Evolutionary conservation across 1,284 basidiomycete species (phyloP), one percentile per base, ranked within the genome.

Genomic region (Apiotrichum mycotoxinovorans): DNA sequence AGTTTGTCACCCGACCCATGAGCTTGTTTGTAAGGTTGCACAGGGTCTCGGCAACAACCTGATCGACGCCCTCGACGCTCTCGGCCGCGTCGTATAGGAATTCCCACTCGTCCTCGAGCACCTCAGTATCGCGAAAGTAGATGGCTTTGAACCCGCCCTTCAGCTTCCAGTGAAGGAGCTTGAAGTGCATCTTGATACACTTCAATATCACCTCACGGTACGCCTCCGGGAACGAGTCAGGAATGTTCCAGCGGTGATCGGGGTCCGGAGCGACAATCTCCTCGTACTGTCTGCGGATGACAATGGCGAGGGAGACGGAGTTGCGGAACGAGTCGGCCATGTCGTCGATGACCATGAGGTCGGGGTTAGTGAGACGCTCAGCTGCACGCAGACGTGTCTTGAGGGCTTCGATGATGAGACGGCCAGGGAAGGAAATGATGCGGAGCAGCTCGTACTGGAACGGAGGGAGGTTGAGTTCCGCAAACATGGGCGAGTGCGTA

Each of bases 71-170:
- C 23, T 87, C 82, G 23, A 94, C 88, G 40, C 88, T 89, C 72
- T 93, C 82, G 52, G 92, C 92, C 43, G 97, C 92, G 70, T 91
- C 90, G 67, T 91, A 92, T 74, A 98, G 86, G 43, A 96, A 96
- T 42, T 88, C 86, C 91, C 94, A 97, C 68, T 98, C 94, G 23
- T 88, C 88, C 73, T 99, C 96, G 33, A 98, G 83, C 25, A 98
- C 86, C 71, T 98, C 96, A 1, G 94, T 97, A 79, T 98, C 95
- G 69, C 96, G 95, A 80, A 97, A 96, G 76, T 95, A 91, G 52
- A 94, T 89, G 25, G 88, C 88, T 72, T 90, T 92, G 56, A 85
- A 83, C n/a, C 89, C 89, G 61, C 89, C 90, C 78, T 95, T 95
- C 52, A 99, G 82, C 75, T 97, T 96, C 87, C 88, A 92, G 66